Base-by-base conservation (phyloP, 495 filamentous ascomycete genomes). In the Trichodelitschia bisporula region DNA sequence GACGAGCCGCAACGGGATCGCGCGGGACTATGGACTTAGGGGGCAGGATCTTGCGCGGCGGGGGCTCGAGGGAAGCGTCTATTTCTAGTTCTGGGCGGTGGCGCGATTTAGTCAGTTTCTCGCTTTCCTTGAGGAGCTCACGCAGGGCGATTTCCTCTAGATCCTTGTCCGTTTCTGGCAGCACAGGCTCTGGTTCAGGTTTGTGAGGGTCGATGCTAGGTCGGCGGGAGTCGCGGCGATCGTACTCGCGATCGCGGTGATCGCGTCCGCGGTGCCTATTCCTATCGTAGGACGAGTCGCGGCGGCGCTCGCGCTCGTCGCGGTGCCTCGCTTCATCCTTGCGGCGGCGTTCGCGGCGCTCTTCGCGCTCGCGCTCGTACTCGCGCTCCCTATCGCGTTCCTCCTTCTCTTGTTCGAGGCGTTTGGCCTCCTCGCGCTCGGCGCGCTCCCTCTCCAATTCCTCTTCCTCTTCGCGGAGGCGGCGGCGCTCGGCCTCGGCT, bases 391-490 rank as follows among this genome's bases (percentile, higher is more conserved):
- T 45, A 5, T 52, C 54, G 13, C 54, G 50, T 33, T 43, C 40
- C 19, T 35, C 26, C 21, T 48, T 40, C 33, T 36, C 29, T 23
- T 36, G 24, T 15, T 50, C 45, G 10, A 41, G 38, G 23, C 45
- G 31, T 30, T 40, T 25, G 29, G 38, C 34, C 40, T 54, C 39
- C 33, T 50, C 50, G 9, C 40, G 36, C 8, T 58, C 60, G 28
- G 53, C 54, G 19, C 53, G 46, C 39, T 77, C 68, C 24, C 68
- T 57, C 45, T 77, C 71, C 24, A 62, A 55, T 41, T 66, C 61
- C 40, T 69, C 71, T 29, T 66, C 64, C 27, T 48, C 49, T 29
- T 45, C 41, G 30, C 36, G 38, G 33, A 44, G 39, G 17, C 39
- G 31, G 4, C 40, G 34, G 18, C 29, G 28, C 30, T 61, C 57